Conservation (phyloP, 2,329 filamentous ascomycete genomes). For the Penicillium sp. region DNA sequence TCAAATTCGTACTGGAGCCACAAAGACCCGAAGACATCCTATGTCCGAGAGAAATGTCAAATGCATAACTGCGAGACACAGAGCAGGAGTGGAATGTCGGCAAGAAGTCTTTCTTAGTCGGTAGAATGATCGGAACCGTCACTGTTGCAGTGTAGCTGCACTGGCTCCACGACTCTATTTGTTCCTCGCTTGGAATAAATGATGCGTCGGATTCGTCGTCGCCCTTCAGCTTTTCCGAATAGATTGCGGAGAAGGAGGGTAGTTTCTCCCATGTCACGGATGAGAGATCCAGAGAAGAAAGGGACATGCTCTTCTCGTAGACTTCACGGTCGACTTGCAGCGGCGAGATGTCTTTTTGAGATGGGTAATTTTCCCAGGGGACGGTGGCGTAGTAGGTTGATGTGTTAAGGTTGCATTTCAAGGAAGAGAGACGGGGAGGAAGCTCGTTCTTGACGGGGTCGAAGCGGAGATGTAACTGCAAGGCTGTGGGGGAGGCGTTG, state of each 20-base stretch:
- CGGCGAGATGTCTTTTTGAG: neutral
- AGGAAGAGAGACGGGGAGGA: conserved; percentile 4
- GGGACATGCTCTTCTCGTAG: neutral
- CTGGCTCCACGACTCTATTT: neutral
- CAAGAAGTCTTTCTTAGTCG: neutral
- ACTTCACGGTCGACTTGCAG: conserved; percentile 2
- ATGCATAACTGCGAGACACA: conserved; percentile 6
- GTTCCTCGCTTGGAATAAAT: neutral
- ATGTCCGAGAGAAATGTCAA: conserved; percentile 6
- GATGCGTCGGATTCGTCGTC: conserved; percentile 3
- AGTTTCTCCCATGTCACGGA: conserved; percentile 7
- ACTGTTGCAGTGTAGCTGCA: conserved; percentile 2
- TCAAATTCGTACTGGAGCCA: neutral
- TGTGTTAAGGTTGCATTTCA: conserved; percentile 4
- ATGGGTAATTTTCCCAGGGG: conserved; percentile 8
- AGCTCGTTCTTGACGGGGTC: conserved; percentile 2
- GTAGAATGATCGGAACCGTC: conserved; percentile 1
- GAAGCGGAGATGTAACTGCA: conserved; percentile 8
- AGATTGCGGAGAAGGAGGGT: neutral
- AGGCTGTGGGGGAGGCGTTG: neutral
- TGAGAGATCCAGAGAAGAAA: conserved; percentile 2
- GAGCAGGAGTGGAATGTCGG: conserved; percentile 11
- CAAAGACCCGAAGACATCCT: neutral
- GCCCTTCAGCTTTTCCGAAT: neutral
- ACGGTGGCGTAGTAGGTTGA: conserved; percentile 6